Conservation (phyloP, 164 flowering plant genomes). For the Nymphaea colorata region DNA sequence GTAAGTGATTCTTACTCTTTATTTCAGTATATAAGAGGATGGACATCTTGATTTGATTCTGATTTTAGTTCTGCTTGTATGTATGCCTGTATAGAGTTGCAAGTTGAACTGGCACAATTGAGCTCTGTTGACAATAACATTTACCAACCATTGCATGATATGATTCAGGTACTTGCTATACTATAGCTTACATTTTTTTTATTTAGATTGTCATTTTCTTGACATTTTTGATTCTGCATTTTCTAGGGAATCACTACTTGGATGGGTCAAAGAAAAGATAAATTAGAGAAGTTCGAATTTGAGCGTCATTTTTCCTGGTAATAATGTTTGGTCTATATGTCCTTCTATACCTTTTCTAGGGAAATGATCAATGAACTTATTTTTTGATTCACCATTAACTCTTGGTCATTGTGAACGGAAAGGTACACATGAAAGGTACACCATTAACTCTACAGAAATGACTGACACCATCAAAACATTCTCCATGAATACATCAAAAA, state of each 20-base stretch:
- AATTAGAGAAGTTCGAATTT: conserved; percentile 58
- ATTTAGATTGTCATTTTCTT: not conserved
- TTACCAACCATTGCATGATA: conserved; percentile 73
- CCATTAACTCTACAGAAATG: no score
- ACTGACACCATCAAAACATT: no score
- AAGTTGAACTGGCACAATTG: conserved; percentile 61
- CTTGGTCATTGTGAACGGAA: no score
- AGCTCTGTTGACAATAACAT: conserved; percentile 24
- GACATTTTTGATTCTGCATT: not conserved
- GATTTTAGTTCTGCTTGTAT: conserved; percentile 12
- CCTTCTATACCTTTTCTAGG: no score
- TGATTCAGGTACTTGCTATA: conserved; percentile 45
- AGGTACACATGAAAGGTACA: no score
- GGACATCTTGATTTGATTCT: not conserved
- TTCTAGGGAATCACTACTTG: conserved; percentile 65
- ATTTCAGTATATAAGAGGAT: not conserved
- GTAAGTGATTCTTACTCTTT: conserved; percentile 29
- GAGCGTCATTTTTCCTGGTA: conserved; percentile 67
- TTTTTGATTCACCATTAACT: no score
- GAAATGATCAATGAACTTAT: no score
- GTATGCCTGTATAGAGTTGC: conserved; percentile 38
- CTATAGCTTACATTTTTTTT: not conserved
- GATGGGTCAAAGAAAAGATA: conserved; percentile 45
- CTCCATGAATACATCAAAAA: no score
- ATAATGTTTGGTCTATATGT: conserved; percentile 6